A percentile compares a stretch with the other conserved stretches of the same genome.
These are phyloP conservation scores for Ilyonectria sp. DNA, from an alignment of 2,329 filamentous ascomycete genomes.

Conservation along the genomic window DNA sequence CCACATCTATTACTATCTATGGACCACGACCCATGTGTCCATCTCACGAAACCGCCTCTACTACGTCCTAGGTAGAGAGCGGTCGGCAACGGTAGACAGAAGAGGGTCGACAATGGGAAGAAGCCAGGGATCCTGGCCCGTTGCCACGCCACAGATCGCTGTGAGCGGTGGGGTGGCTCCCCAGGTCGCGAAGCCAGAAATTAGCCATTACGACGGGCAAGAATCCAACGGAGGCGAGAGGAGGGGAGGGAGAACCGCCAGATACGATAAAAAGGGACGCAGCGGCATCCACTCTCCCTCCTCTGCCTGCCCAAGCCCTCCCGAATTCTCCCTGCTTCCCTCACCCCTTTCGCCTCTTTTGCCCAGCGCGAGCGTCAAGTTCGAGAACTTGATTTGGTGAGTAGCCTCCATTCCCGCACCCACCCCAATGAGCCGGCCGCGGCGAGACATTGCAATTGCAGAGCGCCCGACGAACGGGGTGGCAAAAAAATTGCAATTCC, in stretches of 20 bases:
- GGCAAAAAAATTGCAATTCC: conserved; percentile 5
- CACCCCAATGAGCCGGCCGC: background rate
- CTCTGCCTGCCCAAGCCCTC: background rate
- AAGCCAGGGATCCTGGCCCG: conserved; percentile 40
- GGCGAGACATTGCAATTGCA: conserved; percentile 7
- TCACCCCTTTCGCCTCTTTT: background rate
- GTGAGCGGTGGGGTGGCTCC: conserved; percentile 44
- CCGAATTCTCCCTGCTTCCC: background rate
- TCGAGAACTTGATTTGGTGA: background rate
- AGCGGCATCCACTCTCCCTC: background rate
- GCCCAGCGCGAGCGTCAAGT: background rate
- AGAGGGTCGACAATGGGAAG: background rate
- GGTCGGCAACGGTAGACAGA: background rate
- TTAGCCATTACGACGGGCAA: conserved; percentile 44
- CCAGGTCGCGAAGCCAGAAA: conserved; percentile 42
- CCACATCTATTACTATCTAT: conserved; percentile 19
- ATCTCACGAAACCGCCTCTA: background rate
- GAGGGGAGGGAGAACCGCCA: conserved; percentile 1
- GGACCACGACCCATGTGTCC: conserved; percentile 9
- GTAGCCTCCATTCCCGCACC: conserved; percentile 16
- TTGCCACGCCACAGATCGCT: conserved; percentile 48
- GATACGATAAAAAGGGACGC: conserved; percentile 25
- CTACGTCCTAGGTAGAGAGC: background rate
- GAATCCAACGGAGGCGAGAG: conserved; percentile 8
- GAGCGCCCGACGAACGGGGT: background rate